Evolutionary conservation across 2,329 filamentous ascomycete genomes (phyloP), one percentile per base, ranked within the genome.

Genomic region (Diaporthe citrichinensis): DNA sequence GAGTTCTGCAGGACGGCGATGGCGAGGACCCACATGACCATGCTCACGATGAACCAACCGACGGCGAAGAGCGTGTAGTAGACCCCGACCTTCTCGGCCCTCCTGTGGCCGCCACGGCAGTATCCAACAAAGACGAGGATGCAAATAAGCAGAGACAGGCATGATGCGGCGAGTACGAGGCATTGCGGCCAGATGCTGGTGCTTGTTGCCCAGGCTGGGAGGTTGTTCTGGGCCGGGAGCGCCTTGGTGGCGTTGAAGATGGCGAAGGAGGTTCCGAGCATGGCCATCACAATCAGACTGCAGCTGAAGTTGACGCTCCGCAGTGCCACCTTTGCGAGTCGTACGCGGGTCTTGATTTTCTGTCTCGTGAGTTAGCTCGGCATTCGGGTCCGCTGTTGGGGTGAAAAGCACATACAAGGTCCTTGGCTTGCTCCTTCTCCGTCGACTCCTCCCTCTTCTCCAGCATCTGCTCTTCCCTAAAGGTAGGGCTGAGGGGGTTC

Each of bases 41-140:
- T 93, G 83, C 94, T 97, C 85, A 98, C 93, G 82, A 97, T 93
- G 88, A 98, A 98, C 90, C 96, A 98, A 79, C 92, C 93, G 77
- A 98, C 94, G 46, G 96, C 94, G 83, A 99, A 98, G 80, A 97
- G 91, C 59, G 95, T 98, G 87, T 98, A 98, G 88, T 98, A 99
- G 67, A 98, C 93, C 71, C 94, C 94, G 34, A 97, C 94, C 85
- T 98, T 98, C 85, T 98, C 95, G 17, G 97, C 97, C 79, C 95
- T 91, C 80, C 89, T 88, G 85, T 98, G 96, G 2, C 97, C 97
- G 73, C 96, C 95, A 82, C 93, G 92, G 87, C 92, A 97, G 87
- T 98, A 98, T 23, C 92, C 94, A 81, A 92, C 89, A 81, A 99
- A 94, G 78, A 99, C 93, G 74, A 92, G 81, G 65, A 98, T 84